Base-by-base conservation (phyloP, 2,329 filamentous ascomycete species). In the Calonectria crousiana region DNA sequence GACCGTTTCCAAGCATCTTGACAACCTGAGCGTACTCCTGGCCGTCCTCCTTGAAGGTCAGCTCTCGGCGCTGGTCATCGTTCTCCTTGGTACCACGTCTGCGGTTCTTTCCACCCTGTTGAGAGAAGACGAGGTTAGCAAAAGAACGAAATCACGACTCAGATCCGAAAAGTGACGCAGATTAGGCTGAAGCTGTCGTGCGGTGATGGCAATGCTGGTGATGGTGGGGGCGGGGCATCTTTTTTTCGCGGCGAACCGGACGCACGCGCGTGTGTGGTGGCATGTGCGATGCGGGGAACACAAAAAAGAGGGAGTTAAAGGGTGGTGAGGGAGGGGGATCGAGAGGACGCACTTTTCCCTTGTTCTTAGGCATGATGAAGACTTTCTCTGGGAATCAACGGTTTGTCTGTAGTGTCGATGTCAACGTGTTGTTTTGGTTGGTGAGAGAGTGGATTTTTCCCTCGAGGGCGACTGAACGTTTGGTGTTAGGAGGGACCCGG, bases 71-170 rank as follows among this genome's bases (percentile, higher is more conserved):
- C 90, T 98, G 96, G 85, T 98, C 98, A 90, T 98, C 97, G 89
- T 97, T 97, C 89, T 98, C 95, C 92, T 98, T 98, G 94, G 98
- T 98, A 89, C 96, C 96, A 89, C 97, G 93, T 92, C 96, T 94
- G 88, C 96, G 91, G 89, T 98, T 98, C 92, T 98, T 98, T 89
- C 96, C 96, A 87, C 96, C 96, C 95, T 97, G 82, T 62, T 91
- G 69, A 49, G 47, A 73, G 41, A 67, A 67, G 72, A 30, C 28
- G 5, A 8, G 26, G 28, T 47, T 16, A 65, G 60, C 28, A 34
- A 65, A 65, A 41, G 18, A 10, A 23, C 38, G 47, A 23, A 44
- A 14, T 44, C 18, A 41, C 18, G 41, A 28, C n/a, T 23, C 44
- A 20, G 20, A 23, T 49, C 14, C 18, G 23, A 23, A 49, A 36